Evolutionary conservation across 1,284 basidiomycete species (phyloP).

Genomic region (Psilocybe mexicana): DNA sequence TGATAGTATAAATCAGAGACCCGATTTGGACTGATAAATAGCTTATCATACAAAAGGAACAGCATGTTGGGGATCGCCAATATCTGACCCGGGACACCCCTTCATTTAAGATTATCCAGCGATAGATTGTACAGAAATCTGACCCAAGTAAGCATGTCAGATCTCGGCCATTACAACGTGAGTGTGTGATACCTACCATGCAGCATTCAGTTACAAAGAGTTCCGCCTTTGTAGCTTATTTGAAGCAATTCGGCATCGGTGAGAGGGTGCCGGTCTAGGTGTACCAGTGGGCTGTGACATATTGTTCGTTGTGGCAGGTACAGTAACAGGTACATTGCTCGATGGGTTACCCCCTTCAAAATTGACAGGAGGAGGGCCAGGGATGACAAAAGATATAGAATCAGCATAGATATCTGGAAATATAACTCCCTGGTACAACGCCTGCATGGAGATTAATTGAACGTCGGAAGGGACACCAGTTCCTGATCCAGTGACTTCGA

Average conservation of each 20-base stretch:
- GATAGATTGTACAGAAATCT: slow-evolving; percentile 8
- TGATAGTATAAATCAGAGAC: slow-evolving; percentile 2
- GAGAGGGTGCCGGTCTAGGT: slow-evolving; percentile 10
- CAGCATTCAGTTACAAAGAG: slow-evolving; percentile 10
- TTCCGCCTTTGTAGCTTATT: slow-evolving; percentile 28
- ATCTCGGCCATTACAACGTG: slow-evolving; percentile 10
- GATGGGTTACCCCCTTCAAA: slow-evolving; percentile 27
- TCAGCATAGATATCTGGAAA: slow-evolving; percentile 38
- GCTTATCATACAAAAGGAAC: slow-evolving; percentile 9
- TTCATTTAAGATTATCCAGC: slow-evolving; percentile 17
- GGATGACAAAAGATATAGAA: slow-evolving; percentile 36
- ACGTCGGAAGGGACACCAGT: slow-evolving; percentile 31
- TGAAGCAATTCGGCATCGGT: slow-evolving; percentile 28
- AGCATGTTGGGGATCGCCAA: slow-evolving; percentile 20
- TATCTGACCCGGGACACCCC: slow-evolving; percentile 24
- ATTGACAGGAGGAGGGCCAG: slow-evolving; percentile 35
- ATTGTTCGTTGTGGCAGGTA: slow-evolving; percentile 15
- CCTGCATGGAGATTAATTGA: slow-evolving; percentile 37
- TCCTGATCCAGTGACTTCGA: slow-evolving; percentile 38
- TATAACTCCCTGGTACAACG: slow-evolving; percentile 31
- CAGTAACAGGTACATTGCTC: slow-evolving; percentile 16
- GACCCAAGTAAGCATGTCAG: slow-evolving; percentile 4
- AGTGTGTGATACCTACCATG: slow-evolving; percentile 14
- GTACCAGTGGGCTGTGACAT: slow-evolving; percentile 6
- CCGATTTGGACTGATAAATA: slow-evolving; percentile 14